Evolutionary conservation across 2,329 filamentous ascomycete species (phyloP).

Genomic region (Arthrobotrys sphaeroides): DNA sequence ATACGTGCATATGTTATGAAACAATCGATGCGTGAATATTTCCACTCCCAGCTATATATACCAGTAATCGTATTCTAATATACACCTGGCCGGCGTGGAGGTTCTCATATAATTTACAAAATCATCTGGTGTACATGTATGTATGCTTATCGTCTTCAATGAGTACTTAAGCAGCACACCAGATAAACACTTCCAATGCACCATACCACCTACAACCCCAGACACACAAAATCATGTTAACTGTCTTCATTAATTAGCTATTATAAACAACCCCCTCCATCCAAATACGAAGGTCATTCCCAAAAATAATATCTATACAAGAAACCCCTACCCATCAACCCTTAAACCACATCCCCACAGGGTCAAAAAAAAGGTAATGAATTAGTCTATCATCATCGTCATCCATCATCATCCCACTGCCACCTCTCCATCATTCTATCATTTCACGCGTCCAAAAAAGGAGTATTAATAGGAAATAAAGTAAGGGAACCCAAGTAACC

Average conservation of each 20-base stretch:
- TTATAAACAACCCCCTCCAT: not conserved
- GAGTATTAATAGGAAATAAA: not conserved
- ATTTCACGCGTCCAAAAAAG: not conserved
- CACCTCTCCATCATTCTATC: not conserved
- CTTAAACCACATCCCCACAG: not conserved
- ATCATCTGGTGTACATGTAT: too few species aligned
- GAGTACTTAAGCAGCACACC: too few species aligned
- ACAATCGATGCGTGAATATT: too few species aligned
- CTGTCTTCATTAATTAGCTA: not conserved
- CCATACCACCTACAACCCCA: not conserved
- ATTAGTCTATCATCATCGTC: not conserved
- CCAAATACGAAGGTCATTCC: too few species aligned
- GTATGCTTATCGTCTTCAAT: too few species aligned
- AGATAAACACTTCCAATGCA: too few species aligned
- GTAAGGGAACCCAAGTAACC: not conserved
- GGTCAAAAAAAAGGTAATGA: not conserved
- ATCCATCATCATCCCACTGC: not conserved
- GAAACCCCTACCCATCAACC: too few species aligned
- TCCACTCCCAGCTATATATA: too few species aligned
- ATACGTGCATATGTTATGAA: too few species aligned
- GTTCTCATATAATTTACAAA: too few species aligned
- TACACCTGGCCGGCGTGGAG: too few species aligned
- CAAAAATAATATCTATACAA: conserved; percentile 8
- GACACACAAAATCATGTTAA: not conserved
- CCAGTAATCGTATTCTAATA: too few species aligned